Evolutionary conservation across 805 yeast species (phyloP).

Genomic region (Saccharomycopsis malanga): DNA sequence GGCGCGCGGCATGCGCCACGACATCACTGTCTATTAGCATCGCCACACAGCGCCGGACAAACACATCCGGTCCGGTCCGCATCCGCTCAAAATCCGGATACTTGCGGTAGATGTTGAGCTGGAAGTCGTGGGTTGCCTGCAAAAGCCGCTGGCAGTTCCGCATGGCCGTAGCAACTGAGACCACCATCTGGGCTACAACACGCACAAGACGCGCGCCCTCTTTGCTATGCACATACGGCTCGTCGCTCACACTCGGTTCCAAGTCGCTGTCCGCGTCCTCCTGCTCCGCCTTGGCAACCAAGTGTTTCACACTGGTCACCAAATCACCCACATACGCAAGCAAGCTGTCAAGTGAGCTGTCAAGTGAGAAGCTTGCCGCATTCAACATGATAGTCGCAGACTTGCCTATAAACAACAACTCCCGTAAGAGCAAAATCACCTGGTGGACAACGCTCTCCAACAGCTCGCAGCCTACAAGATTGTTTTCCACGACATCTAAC

Average conservation of each 20-base stretch:
- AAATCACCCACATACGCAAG: constrained; percentile 56
- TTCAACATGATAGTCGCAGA: constrained; percentile 24
- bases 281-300: constrained; percentile 47
- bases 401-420: constrained; percentile 54
- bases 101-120: constrained; percentile 48
- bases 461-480: constrained; percentile 59
- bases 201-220: constrained; percentile 64
- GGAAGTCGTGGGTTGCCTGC: constrained; percentile 59
- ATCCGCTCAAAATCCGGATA: constrained; percentile 59
- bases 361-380: constrained; percentile 25
- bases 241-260: constrained; percentile 25
- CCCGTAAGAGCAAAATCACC: constrained; percentile 55
- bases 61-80: constrained; percentile 51
- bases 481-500: constrained; percentile 69
- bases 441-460: constrained; percentile 64
- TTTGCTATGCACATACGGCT: constrained; percentile 46
- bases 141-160: constrained; percentile 45
- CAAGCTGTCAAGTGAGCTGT: constrained; percentile 48
- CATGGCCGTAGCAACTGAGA: constrained; percentile 43
- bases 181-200: constrained; percentile 54
- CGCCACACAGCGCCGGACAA: constrained; percentile 52
- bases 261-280: constrained; percentile 21
- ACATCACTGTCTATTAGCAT: constrained; percentile 42
- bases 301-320: constrained; percentile 54
- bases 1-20: not conserved